phyloP scores from a whole-genome alignment of 1,284 basidiomycete species.

The Ceratobasidium sp. region DNA sequence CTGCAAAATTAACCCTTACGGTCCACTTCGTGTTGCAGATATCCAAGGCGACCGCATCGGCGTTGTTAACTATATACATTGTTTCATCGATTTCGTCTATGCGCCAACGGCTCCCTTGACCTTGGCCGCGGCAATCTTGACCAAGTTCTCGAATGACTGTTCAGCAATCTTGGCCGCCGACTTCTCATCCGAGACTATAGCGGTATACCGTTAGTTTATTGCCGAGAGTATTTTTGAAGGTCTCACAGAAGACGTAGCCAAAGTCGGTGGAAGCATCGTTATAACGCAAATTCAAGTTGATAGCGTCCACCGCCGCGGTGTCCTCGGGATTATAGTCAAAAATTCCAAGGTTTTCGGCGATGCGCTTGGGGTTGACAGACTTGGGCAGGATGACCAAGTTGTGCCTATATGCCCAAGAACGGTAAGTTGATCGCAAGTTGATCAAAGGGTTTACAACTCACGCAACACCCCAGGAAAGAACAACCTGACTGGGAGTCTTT shows the following conservation, averaged over 20 bases:
- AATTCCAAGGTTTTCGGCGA: slow-evolving; percentile 36
- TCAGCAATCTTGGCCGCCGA: slow-evolving; percentile 39
- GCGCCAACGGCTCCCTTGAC: slow-evolving; percentile 28
- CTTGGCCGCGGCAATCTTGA: slow-evolving; percentile 35
- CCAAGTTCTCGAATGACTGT: slow-evolving; percentile 21
- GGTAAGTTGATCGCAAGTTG: not conserved
- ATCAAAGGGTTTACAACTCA: slow-evolving; percentile 52
- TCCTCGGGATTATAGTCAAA: slow-evolving; percentile 37
- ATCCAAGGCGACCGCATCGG: not conserved
- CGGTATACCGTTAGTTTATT: not conserved
- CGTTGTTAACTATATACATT: slow-evolving; percentile 12
- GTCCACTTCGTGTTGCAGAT: not conserved
- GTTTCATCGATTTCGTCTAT: not conserved
- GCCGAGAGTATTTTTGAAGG: not conserved
- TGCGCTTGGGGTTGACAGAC: slow-evolving; percentile 38
- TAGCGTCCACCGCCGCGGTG: slow-evolving; percentile 9
- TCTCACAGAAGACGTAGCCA: slow-evolving; percentile 43
- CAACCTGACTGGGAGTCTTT: slow-evolving; percentile 57
- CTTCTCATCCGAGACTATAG: slow-evolving; percentile 41
- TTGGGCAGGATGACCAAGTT: slow-evolving; percentile 44
- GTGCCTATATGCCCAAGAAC: slow-evolving; percentile 5
- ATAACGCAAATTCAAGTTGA: slow-evolving; percentile 41
- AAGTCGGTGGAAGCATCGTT: slow-evolving; percentile 44
- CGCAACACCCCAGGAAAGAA: slow-evolving; percentile 59
- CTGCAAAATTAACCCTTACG: not conserved